phyloP scores from a whole-genome alignment of 805 yeast species.

The Yarrowia sp. region DNA sequence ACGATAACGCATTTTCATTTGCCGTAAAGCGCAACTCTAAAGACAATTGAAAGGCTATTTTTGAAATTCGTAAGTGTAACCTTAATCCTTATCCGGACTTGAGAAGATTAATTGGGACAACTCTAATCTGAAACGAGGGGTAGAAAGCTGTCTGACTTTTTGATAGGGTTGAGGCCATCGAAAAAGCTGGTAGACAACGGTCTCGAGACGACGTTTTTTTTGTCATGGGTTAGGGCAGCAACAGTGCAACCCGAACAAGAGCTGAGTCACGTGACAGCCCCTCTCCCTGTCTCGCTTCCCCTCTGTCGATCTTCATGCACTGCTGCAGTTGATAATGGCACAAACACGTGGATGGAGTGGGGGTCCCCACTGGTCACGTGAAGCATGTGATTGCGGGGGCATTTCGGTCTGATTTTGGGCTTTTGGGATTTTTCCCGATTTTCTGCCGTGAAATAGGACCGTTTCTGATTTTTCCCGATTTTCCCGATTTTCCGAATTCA shows the following conservation, averaged over 20 bases:
- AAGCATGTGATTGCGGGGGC: not conserved
- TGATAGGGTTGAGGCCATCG: not conserved
- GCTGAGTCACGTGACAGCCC: not conserved
- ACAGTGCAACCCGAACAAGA: too few relatives aligned
- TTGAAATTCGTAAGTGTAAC: not conserved
- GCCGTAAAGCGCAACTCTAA: slow-evolving; percentile 3
- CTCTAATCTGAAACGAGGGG: slow-evolving; percentile 9
- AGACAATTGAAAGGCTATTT: not conserved
- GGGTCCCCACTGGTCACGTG: not conserved
- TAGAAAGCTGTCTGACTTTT: too few relatives aligned
- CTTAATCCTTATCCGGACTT: slow-evolving; percentile 3
- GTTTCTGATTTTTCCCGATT: too few relatives aligned
- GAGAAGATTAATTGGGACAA: not conserved
- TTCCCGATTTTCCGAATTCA: too few relatives aligned
- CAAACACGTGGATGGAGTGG: not conserved
- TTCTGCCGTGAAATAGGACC: too few relatives aligned
- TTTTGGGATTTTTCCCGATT: too few relatives aligned
- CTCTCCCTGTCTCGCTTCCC: not conserved
- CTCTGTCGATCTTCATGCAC: slow-evolving; percentile 9
- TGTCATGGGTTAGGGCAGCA: not conserved
- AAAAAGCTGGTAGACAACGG: not conserved
- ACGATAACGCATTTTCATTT: slow-evolving; percentile 8
- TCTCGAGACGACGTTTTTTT: not conserved
- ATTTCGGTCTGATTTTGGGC: too few relatives aligned
- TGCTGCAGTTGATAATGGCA: not conserved